These are phyloP conservation scores for Geotrichum citri-aurantii DNA, from an alignment of 1,139 yeast species.

Conservation along the genomic window DNA sequence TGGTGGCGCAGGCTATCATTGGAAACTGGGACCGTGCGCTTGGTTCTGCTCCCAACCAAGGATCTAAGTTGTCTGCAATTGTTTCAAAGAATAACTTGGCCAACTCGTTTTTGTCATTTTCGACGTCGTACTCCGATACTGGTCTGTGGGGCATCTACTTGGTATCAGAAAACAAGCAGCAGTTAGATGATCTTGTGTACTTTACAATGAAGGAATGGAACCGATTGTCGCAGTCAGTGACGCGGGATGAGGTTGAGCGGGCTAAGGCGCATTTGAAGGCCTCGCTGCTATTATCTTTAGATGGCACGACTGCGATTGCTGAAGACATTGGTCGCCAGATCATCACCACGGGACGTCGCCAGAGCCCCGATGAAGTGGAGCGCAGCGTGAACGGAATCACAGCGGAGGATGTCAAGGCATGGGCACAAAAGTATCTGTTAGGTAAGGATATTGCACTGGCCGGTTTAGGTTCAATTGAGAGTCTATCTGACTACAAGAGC, in stretches of 20 bases:
- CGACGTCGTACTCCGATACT: constrained; percentile 94
- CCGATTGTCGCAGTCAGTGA: constrained; percentile 71
- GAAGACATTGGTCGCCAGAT: constrained; percentile 97
- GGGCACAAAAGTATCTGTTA: constrained; percentile 82
- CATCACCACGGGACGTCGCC: constrained; percentile 87
- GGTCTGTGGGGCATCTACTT: constrained; percentile 97
- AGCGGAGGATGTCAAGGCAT: constrained; percentile 69
- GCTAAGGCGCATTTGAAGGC: constrained; percentile 95
- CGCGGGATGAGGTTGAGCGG: constrained; percentile 84
- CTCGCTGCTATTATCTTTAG: constrained; percentile 77
- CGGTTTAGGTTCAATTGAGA: constrained; percentile 74
- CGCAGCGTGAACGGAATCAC: constrained; percentile 74
- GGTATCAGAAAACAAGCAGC: constrained; percentile 68
- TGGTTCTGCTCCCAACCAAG: constrained; percentile 81
- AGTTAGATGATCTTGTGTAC: constrained; percentile 61
- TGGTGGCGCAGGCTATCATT: constrained; percentile 92
- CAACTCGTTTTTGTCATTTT: constrained; percentile 91
- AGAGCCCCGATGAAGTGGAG: constrained; percentile 89
- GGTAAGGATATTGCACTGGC: constrained; percentile 83
- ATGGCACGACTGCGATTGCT: constrained; percentile 93
- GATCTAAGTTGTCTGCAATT: constrained; percentile 77
- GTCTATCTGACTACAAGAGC: constrained; percentile 55
- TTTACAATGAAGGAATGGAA: constrained; percentile 86
- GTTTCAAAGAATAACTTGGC: constrained; percentile 76
- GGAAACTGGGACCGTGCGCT: constrained; percentile 97